These are phyloP conservation scores for Globisporangium ultimum DNA, from an alignment of 352 stramenopile species.

Conservation along the genomic window DNA sequence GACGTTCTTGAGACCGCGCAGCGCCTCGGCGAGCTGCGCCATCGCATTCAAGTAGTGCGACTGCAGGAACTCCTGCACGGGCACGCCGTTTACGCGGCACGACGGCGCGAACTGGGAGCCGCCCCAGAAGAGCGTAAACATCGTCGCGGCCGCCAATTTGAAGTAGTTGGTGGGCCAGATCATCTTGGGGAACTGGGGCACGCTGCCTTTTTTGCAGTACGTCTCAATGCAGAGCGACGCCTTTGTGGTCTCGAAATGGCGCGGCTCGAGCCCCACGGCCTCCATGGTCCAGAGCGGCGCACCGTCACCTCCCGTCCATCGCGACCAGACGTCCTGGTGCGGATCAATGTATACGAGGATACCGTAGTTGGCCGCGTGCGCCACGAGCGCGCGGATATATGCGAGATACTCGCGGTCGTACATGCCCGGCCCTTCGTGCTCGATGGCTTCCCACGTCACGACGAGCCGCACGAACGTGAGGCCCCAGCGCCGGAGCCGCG, in stretches of 20 bases:
- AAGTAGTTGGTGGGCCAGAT: constrained; percentile 93
- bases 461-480: constrained; percentile 83
- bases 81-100: constrained; percentile 66
- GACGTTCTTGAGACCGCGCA: constrained; percentile 77
- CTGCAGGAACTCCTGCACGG: constrained; percentile 87
- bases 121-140: constrained; percentile 91
- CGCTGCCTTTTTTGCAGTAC: constrained; percentile 17
- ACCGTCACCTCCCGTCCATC: constrained; percentile 89
- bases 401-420: constrained; percentile 84
- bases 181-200: constrained; percentile 83
- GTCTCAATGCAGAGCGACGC: constrained; percentile 76
- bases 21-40: constrained; percentile 45
- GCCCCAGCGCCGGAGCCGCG: constrained; percentile 75
- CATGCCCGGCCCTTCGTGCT: constrained; percentile 74
- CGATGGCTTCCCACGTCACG: constrained; percentile 90
- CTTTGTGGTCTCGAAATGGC: constrained; percentile 70
- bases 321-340: constrained; percentile 91
- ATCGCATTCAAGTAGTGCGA: constrained; percentile 84
- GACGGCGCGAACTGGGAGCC: constrained; percentile 66
- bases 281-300: constrained; percentile 89
- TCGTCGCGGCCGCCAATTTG: constrained; percentile 87
- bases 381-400: constrained; percentile 68
- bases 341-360: constrained; percentile 87
- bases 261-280: constrained; percentile 66
- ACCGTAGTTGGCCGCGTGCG: constrained; percentile 53